Evolutionary conservation across 208 protist genomes (phyloP), one percentile per base, ranked within the genome.

Genomic region (Crithidia fasciculata): DNA sequence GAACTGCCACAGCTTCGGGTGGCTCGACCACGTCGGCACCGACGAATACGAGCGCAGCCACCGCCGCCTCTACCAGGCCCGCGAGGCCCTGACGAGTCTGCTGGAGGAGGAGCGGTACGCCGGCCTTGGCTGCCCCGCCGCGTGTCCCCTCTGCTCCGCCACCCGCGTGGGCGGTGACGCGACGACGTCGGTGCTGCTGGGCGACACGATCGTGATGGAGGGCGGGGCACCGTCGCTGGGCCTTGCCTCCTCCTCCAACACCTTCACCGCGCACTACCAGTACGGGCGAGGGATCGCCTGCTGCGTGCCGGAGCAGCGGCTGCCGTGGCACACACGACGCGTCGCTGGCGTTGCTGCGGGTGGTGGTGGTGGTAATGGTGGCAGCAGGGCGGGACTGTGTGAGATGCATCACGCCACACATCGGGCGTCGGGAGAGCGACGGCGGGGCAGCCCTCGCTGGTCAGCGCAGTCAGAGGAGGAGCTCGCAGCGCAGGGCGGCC

Each of bases 1-100:
- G n/a, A 92, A 92, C 77, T 92, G 87, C 78, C 81, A 86, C 76
- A 80, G 77, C 62, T 89, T 92, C 41, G 84, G 84, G 37, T 89
- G 84, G 82, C 61, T 88, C 37, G 83, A 92, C 62, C 76, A 76
- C 68, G 44, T 78, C 28, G 84, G 82, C 44, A 53, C 65, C 52
- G 80, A 78, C 36, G 82, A 83, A 76, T 89, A 92, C 74, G 84
- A 92, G 60, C 50, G 56, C 40, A 87, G 77, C 61, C 64, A 69
- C 44, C 82, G 75, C 15, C 67, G 50, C 36, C 79, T 89, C 36
- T 72, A 77, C 47, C 75, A 82, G 53, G 68, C 68, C 10, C 74
- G 74, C 13, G 74, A 80, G 61, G 74, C 74, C 19, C 59, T 80
- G 9, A 10, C 63, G 54, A 68, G 45, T 15, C 68, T 80, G 36